Percentiles rank a stretch among this genome's conserved stretches.
phyloP scores from a whole-genome alignment of 352 stramenopile species.

The Phytophthora hybrid region DNA sequence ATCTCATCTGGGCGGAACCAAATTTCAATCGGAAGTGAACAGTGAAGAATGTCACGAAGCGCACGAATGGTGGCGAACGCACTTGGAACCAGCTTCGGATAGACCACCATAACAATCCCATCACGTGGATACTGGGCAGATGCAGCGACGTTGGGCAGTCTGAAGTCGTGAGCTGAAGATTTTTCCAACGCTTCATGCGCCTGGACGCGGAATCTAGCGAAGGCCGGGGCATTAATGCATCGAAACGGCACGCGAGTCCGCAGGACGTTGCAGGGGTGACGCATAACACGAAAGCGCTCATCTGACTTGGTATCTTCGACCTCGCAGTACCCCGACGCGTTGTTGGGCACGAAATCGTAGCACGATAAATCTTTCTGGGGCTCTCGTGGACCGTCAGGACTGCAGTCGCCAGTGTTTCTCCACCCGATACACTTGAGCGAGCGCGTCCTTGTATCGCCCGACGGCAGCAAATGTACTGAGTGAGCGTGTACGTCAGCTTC shows the following conservation, averaged over 20 bases:
- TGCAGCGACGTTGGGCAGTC: background rate
- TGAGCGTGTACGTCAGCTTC: constrained; percentile 35
- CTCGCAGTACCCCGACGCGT: constrained; percentile 36
- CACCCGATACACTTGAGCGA: constrained; percentile 31
- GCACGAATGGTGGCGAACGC: constrained; percentile 36
- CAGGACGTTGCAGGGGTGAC: constrained; percentile 37
- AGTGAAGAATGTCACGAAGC: constrained; percentile 40
- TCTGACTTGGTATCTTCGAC: constrained; percentile 33
- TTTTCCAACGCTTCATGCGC: constrained; percentile 22
- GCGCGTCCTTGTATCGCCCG: constrained; percentile 15
- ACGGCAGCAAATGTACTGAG: constrained; percentile 34
- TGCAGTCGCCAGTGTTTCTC: constrained; percentile 23
- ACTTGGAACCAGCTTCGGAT: constrained; percentile 54
- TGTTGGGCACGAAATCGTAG: constrained; percentile 33
- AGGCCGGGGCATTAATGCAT: constrained; percentile 51
- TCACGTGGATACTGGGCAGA: constrained; percentile 5
- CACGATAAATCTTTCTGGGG: constrained; percentile 24
- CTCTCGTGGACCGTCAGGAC: constrained; percentile 23
- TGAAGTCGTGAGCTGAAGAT: background rate
- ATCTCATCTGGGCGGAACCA: constrained; percentile 60
- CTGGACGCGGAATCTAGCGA: constrained; percentile 43
- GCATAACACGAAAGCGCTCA: constrained; percentile 45
- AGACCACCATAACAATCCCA: constrained; percentile 66
- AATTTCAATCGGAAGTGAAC: constrained; percentile 62
- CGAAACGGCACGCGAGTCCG: constrained; percentile 41